Evolutionary conservation across 2,329 filamentous ascomycete species (phyloP).

Genomic region (Phialocephala subalpina): DNA sequence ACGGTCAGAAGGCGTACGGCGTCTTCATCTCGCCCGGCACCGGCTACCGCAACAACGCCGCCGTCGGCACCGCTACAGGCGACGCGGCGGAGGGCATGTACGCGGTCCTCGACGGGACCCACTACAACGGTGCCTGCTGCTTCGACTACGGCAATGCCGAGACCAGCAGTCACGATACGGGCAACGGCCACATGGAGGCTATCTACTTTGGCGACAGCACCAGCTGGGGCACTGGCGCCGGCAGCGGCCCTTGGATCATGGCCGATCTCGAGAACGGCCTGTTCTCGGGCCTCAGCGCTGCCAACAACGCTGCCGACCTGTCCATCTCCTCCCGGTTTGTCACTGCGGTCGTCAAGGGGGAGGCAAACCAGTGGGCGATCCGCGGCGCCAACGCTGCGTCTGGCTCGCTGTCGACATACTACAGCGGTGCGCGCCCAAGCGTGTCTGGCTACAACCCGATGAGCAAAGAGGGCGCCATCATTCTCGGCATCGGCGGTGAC

Average conservation of each 20-base stretch:
- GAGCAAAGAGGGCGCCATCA: slow-evolving; percentile 70
- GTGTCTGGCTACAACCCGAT: slow-evolving; percentile 62
- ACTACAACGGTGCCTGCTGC: slow-evolving; percentile 64
- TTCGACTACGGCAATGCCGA: slow-evolving; percentile 52
- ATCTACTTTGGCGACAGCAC: slow-evolving; percentile 68
- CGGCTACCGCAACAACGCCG: slow-evolving; percentile 67
- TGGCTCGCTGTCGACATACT: slow-evolving; percentile 64
- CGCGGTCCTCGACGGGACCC: slow-evolving; percentile 65
- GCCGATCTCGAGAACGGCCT: slow-evolving; percentile 73
- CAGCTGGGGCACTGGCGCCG: slow-evolving; percentile 63
- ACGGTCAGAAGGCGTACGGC: slow-evolving; percentile 68
- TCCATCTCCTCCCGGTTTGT: slow-evolving; percentile 63
- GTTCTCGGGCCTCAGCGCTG: slow-evolving; percentile 60
- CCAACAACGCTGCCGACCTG: slow-evolving; percentile 59
- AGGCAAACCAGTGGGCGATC: slow-evolving; percentile 64
- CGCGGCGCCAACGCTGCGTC: slow-evolving; percentile 64
- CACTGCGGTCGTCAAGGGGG: slow-evolving; percentile 64
- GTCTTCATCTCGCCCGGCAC: slow-evolving; percentile 68
- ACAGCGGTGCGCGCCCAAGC: slow-evolving; percentile 61
- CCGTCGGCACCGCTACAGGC: slow-evolving; percentile 59
- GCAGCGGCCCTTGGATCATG: slow-evolving; percentile 72
- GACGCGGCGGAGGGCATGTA: slow-evolving; percentile 68
- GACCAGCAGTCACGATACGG: slow-evolving; percentile 59
- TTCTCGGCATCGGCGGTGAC: slow-evolving; percentile 76
- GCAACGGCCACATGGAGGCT: slow-evolving; percentile 73